phyloP scores from a whole-genome alignment of 192 early-diverging fungal species.

The Lunasporangiospora selenospora region DNA sequence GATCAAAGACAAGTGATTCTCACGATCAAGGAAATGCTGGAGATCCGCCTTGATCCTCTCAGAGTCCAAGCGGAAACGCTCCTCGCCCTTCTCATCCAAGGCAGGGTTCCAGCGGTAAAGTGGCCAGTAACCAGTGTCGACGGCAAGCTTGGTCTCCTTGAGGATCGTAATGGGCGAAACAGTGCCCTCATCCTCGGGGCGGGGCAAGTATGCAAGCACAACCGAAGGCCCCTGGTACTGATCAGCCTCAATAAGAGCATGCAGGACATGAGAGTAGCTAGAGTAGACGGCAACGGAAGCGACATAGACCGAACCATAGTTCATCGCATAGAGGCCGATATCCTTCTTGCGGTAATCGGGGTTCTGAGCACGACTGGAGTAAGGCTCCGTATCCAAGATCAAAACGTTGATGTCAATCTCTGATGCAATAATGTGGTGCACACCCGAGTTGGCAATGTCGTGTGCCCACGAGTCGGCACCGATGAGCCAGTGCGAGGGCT shows the following conservation, averaged over 20 bases:
- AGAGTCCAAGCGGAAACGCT: constrained; percentile 76
- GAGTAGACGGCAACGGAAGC: constrained; percentile 90
- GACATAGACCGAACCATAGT: constrained; percentile 89
- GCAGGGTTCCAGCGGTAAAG: constrained; percentile 95
- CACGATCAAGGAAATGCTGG: constrained; percentile 81
- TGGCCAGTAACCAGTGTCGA: constrained; percentile 93
- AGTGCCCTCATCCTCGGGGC: constrained; percentile 53
- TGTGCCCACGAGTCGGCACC: constrained; percentile 88
- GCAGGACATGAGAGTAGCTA: constrained; percentile 87
- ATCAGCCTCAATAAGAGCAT: constrained; percentile 91
- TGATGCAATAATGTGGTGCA: constrained; percentile 89
- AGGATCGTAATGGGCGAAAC: constrained; percentile 75
- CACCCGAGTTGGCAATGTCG: constrained; percentile 87
- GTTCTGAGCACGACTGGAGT: constrained; percentile 62
- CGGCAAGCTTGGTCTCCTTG: constrained; percentile 88
- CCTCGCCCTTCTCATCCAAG: constrained; percentile 60
- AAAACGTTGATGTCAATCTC: constrained; percentile 90
- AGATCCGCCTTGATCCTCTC: constrained; percentile 82
- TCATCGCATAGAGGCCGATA: constrained; percentile 95
- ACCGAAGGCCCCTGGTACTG: constrained; percentile 88
- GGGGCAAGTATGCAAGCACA: constrained; percentile 87
- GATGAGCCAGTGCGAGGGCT: constrained; percentile 86
- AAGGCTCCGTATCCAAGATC: constrained; percentile 87
- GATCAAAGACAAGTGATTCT: constrained; percentile 84
- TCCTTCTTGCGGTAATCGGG: constrained; percentile 87